Base-by-base conservation (phyloP, 2,329 filamentous ascomycete genomes). In the Ceratocystis albifundus region DNA sequence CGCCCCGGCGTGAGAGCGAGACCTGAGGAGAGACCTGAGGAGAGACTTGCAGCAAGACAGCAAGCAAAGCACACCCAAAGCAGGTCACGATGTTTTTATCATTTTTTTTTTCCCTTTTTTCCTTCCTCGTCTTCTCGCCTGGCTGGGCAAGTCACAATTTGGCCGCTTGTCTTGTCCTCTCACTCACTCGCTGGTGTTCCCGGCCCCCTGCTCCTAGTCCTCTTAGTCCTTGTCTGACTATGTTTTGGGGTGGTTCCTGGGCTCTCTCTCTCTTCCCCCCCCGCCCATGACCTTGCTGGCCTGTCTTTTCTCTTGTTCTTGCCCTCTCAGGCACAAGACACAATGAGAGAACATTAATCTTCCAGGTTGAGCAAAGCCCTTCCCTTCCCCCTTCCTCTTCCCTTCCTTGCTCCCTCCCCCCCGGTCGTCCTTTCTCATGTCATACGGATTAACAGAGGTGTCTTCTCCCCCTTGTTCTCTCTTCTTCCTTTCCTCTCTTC, bases 241-340 rank as follows among this genome's bases (percentile, higher is more conserved):
- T 59, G 53, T 59, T 59, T 59, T 59, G 53, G 28, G 28, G 28
- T 59, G 53, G 53, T 32, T 59, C 53, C 53, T 59, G 53, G 28
- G n/a, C n/a, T n/a, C n/a, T n/a, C n/a, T n/a, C 53, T 59, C 10
- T 7, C 28, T 1, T 30, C 30, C 8, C 20, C 17, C 5, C 53
- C 25, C 25, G 15, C 53, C 32, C 32, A 17, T 59, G 53, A 32
- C 28, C 15, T 59, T 32, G 32, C 53, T 59, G 25, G 25, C 53
- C 15, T 53, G 15, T 48, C 20, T 20, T 48, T 48, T 55, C 25
- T 55, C 22, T 55, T 22, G 12, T 30, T 22, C 20, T 25, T 55
- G 12, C 20, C 25, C 25, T 55, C 10, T n/a, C 48, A 25, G 17
- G 45, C 45, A 50, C 46, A 50, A 10, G n/a, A 50, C 46, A 50